Base-by-base conservation (phyloP, 2,329 filamentous ascomycete species). In the Fonsecaea pedrosoi region DNA sequence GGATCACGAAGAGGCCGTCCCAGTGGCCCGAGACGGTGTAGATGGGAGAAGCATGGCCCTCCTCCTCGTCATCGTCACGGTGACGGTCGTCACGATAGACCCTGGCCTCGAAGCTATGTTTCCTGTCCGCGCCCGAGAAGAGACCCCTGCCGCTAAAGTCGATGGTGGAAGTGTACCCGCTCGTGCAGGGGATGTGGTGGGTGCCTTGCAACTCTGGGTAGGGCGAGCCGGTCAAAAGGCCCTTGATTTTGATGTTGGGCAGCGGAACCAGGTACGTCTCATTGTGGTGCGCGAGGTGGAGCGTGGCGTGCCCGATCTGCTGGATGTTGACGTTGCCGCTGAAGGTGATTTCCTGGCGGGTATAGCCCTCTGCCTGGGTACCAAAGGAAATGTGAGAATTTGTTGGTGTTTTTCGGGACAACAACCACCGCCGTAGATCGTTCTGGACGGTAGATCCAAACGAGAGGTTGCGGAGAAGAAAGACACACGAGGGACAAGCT, bases 1-100 rank as follows among this genome's bases (percentile, higher is more conserved):
- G 90, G 76, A 97, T 89, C 60, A 87, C 87, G 76, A 97, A 96
- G 2, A 83, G 82, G 74, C 92, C 92, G 21, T 71, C 68, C 71
- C 71, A 73, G 21, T 67, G 40, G 38, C 71, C 71, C 25, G 48
- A 56, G 9, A 73, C 53, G 18, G 69, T 69, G 64, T 71, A 73
- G 5, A 73, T 13, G 4, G 69, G 69, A 21, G 40, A 40, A 4
- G 50, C 21, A 8, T 63, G 65, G 9, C 59, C 57, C 7, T 59
- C 65, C 34, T 65, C 55, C 18, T 57, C 54, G 55, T 56, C 60
- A 0, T 57, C 69, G 1, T 69, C 61, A 25, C 25, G 1, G 30
- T 32, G 30, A 32, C 30, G 30, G 32, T 62, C 64, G 37, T 71
- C 42, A 9, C 60, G 65, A 32, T 69, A 73, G 13, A 73, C 64